phyloP scores from a whole-genome alignment of 1,139 yeast genomes.

The Maudiozyma humilis region DNA sequence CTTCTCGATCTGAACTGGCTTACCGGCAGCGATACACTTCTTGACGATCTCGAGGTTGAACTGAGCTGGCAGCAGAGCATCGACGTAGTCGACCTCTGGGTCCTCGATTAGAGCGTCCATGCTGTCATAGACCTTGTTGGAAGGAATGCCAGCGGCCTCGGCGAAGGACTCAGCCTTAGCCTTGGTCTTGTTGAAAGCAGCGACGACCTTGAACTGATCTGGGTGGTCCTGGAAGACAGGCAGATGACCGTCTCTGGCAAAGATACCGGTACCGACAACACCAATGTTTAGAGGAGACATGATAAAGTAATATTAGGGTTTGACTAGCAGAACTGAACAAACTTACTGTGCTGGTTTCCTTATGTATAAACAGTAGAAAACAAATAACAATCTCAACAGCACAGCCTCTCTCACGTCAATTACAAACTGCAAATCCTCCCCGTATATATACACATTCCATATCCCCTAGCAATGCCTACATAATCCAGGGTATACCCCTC shows the following conservation, averaged over 20 bases:
- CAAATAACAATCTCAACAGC: too few species aligned
- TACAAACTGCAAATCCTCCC: too few species aligned
- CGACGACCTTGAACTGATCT: slow-evolving; percentile 40
- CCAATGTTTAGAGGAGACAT: slow-evolving; percentile 47
- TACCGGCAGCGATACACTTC: slow-evolving; percentile 52
- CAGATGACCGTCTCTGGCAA: slow-evolving; percentile 74
- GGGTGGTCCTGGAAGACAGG: slow-evolving; percentile 54
- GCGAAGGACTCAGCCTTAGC: slow-evolving; percentile 78
- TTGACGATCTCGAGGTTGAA: slow-evolving; percentile 59
- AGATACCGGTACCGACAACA: slow-evolving; percentile 84
- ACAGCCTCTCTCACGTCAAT: too few species aligned
- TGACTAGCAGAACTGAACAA: not conserved
- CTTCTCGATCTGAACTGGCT: slow-evolving; percentile 77
- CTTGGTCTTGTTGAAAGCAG: slow-evolving; percentile 75
- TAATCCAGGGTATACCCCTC: not conserved
- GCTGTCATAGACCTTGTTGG: slow-evolving; percentile 49
- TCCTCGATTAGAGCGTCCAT: slow-evolving; percentile 61
- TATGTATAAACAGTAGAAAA: too few species aligned
- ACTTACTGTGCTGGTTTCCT: too few species aligned
- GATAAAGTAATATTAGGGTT: not conserved
- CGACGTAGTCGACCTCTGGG: slow-evolving; percentile 60
- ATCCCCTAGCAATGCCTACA: not conserved
- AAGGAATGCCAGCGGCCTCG: slow-evolving; percentile 45
- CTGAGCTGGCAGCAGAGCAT: slow-evolving; percentile 82
- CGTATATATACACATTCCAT: not conserved